Evolutionary conservation across 495 filamentous ascomycete species (phyloP).

Genomic region (Lepraria neglecta): DNA sequence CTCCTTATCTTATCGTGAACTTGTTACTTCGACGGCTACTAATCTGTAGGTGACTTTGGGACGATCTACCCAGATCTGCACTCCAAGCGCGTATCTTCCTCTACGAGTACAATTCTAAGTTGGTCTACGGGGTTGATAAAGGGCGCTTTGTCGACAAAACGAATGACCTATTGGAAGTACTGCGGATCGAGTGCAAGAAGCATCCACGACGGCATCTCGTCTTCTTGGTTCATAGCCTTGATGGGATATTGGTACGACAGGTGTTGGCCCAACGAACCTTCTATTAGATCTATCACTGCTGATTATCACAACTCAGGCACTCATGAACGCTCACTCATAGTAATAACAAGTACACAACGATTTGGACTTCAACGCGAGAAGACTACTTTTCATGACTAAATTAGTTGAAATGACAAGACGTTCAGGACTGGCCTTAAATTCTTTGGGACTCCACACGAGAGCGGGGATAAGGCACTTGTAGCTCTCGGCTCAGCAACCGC

Average conservation of each 20-base stretch:
- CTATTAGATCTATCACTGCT: background rate
- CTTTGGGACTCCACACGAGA: slow-evolving; percentile 21
- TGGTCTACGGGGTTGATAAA: slow-evolving; percentile 24
- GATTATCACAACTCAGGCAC: background rate
- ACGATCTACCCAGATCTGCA: slow-evolving; percentile 34
- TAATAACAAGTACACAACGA: background rate
- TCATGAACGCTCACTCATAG: slow-evolving; percentile 15
- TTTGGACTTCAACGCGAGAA: background rate
- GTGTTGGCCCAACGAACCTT: background rate
- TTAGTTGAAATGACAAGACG: background rate
- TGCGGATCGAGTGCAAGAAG: slow-evolving; percentile 8
- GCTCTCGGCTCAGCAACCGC: slow-evolving; percentile 10
- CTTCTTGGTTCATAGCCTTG: slow-evolving; percentile 17
- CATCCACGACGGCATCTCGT: slow-evolving; percentile 1
- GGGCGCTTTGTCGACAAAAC: slow-evolving; percentile 8
- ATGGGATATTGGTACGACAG: slow-evolving; percentile 13
- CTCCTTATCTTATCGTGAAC: no score
- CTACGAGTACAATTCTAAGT: slow-evolving; percentile 37
- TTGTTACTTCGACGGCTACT: no score
- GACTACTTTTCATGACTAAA: background rate
- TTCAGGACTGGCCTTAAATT: slow-evolving; percentile 15
- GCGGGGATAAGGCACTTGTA: slow-evolving; percentile 14
- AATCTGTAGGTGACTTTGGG: slow-evolving; percentile 30
- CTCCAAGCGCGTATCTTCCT: slow-evolving; percentile 35
- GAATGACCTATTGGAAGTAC: slow-evolving; percentile 9